A percentile compares a stretch with the other conserved stretches of the same genome.
These are phyloP conservation scores for Hsuehochloa calcarea DNA, from an alignment of 176 grass and related monocot species.

Conservation along the genomic window DNA sequence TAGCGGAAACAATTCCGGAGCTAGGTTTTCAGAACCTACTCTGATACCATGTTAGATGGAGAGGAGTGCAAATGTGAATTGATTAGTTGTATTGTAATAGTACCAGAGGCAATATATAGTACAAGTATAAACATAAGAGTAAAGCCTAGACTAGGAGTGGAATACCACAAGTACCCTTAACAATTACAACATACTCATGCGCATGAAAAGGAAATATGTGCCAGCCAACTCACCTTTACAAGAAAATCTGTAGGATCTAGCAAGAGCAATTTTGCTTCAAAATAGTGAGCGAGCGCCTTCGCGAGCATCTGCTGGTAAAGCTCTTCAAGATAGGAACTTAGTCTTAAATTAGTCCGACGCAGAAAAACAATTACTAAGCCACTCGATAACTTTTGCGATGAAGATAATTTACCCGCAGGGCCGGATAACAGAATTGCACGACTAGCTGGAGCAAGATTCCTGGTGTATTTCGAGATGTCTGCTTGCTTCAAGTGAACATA, in stretches of 20 bases:
- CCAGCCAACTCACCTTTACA: conserved; percentile 60
- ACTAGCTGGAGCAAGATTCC: conserved; percentile 89
- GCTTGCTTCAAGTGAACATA: conserved; percentile 97
- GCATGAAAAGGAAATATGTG: neutral
- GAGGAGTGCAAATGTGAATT: too few relatives aligned
- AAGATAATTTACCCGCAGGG: conserved; percentile 68
- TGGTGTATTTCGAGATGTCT: conserved; percentile 75
- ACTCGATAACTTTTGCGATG: neutral
- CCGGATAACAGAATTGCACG: conserved; percentile 85
- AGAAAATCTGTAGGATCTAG: conserved; percentile 89
- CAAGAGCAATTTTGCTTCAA: conserved; percentile 78
- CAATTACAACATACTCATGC: neutral
- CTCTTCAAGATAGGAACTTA: conserved; percentile 54
- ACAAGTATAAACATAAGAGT: too few relatives aligned
- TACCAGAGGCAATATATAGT: too few relatives aligned
- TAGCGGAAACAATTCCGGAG: too few relatives aligned
- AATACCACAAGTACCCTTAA: too few relatives aligned
- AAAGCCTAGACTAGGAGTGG: too few relatives aligned
- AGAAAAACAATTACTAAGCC: neutral
- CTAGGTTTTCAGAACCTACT: too few relatives aligned
- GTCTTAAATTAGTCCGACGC: conserved; percentile 32
- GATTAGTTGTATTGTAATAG: too few relatives aligned
- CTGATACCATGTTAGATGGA: too few relatives aligned
- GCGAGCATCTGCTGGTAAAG: conserved; percentile 98
- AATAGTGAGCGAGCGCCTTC: conserved; percentile 84